Percentiles rank a stretch among this genome's conserved stretches.
These are phyloP conservation scores for Pythium sukuiense DNA, from an alignment of 352 stramenopile species.

Conservation along the genomic window DNA sequence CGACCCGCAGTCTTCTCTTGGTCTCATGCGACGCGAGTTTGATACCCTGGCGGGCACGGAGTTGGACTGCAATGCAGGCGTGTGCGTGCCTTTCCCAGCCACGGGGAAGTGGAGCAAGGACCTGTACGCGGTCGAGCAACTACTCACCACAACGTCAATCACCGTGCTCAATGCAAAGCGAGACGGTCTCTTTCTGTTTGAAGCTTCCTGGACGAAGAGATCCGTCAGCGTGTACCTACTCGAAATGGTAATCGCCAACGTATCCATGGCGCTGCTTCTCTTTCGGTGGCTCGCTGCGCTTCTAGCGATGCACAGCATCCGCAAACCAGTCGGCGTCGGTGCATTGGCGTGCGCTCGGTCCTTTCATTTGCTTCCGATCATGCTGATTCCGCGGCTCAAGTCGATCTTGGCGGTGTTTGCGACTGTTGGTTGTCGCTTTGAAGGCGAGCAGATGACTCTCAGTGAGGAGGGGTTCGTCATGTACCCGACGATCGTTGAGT, in stretches of 20 bases:
- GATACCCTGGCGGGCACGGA: constrained; percentile 32
- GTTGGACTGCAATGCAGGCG: constrained; percentile 29
- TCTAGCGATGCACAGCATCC: constrained; percentile 31
- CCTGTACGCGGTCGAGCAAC: background rate
- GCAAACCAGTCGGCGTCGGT: constrained; percentile 36
- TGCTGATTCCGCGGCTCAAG: constrained; percentile 45
- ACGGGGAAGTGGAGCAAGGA: constrained; percentile 15
- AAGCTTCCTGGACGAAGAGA: background rate
- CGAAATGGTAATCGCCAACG: constrained; percentile 48
- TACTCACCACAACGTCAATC: background rate
- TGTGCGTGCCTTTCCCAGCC: constrained; percentile 6
- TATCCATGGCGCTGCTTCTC: constrained; percentile 36
- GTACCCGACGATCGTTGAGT: constrained; percentile 35
- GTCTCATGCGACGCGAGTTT: constrained; percentile 37
- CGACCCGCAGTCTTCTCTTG: constrained; percentile 18
- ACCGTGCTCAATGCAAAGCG: constrained; percentile 30
- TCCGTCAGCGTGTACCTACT: constrained; percentile 41
- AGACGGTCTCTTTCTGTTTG: constrained; percentile 42
- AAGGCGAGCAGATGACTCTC: constrained; percentile 44
- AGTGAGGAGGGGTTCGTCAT: constrained; percentile 45
- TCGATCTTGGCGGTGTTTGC: constrained; percentile 42
- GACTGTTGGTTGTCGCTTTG: constrained; percentile 40
- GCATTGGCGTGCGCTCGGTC: constrained; percentile 36
- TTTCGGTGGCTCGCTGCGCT: constrained; percentile 46
- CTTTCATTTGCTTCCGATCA: constrained; percentile 46